phyloP scores from a whole-genome alignment of 2,329 filamentous ascomycete species.

The Xylogone sp. region DNA sequence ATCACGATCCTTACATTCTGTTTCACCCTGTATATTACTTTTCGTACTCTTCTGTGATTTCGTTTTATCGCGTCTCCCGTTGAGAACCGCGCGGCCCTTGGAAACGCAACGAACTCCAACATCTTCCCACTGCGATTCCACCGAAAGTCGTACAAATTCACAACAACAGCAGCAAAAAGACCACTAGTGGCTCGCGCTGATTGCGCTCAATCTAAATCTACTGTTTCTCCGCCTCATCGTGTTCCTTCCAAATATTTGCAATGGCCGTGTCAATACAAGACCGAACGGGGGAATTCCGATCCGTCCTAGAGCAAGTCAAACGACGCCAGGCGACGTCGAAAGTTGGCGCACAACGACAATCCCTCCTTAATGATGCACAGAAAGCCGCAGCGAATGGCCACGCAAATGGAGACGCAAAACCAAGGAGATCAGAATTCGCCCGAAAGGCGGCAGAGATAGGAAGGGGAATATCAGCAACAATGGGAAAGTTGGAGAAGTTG shows the following conservation, averaged over 20 bases:
- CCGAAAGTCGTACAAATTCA: too few relatives aligned
- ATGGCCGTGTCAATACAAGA: conserved; percentile 82
- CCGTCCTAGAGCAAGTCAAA: conserved; percentile 83
- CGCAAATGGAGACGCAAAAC: conserved; percentile 38
- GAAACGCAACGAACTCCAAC: background rate
- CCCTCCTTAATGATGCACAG: conserved; percentile 71
- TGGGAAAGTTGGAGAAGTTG: conserved; percentile 91
- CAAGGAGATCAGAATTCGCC: conserved; percentile 85
- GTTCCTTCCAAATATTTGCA: background rate
- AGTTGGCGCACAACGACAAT: conserved; percentile 73
- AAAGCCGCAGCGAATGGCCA: conserved; percentile 58
- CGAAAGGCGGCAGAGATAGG: conserved; percentile 89
- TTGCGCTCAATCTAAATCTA: background rate
- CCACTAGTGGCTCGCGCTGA: background rate
- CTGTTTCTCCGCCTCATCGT: conserved; percentile 12
- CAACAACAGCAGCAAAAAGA: too few relatives aligned
- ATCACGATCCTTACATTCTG: background rate
- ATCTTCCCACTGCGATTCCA: too few relatives aligned
- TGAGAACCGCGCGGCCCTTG: background rate
- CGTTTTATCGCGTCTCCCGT: background rate
- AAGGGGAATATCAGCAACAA: conserved; percentile 83
- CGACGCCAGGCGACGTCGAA: conserved; percentile 74
- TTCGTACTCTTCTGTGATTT: background rate
- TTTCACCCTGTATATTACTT: background rate
- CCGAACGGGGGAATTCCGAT: conserved; percentile 91